A percentile compares a stretch with the other conserved stretches of the same genome.
These are phyloP conservation scores for Inonotus hispidus DNA, from an alignment of 1,284 basidiomycete genomes.

Conservation along the genomic window DNA sequence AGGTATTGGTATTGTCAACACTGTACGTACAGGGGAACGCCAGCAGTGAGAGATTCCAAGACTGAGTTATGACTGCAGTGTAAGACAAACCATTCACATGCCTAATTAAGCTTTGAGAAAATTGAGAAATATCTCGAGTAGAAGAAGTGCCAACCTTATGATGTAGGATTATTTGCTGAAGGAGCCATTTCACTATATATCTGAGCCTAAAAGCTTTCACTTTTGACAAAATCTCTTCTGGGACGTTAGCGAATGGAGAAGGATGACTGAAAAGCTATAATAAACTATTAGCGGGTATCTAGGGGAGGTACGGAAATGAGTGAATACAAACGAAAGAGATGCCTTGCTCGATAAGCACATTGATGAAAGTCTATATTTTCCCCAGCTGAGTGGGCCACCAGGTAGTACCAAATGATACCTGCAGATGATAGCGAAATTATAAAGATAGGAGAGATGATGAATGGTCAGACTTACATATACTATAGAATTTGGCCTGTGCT, in stretches of 20 bases:
- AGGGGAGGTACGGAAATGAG: not conserved
- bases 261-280: slow-evolving; percentile 10
- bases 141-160: slow-evolving; percentile 9
- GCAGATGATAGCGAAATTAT: not conserved
- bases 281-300: not conserved
- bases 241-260: slow-evolving; percentile 8
- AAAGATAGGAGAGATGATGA: not conserved
- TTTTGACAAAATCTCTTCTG: slow-evolving; percentile 4
- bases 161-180: slow-evolving; percentile 18
- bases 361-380: slow-evolving; percentile 15
- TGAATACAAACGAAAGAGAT: slow-evolving; percentile 15
- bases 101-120: slow-evolving; percentile 10
- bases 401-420: slow-evolving; percentile 19
- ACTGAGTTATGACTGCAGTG: slow-evolving; percentile 21
- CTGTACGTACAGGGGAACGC: slow-evolving; percentile 19
- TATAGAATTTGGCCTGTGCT: slow-evolving; percentile 14
- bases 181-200: slow-evolving; percentile 13
- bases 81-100: slow-evolving; percentile 20
- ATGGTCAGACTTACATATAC: slow-evolving; percentile 10
- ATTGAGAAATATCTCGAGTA: not conserved
- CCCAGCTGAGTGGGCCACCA: slow-evolving; percentile 17
- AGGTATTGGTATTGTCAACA: no score
- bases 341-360: slow-evolving; percentile 12
- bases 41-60: slow-evolving; percentile 15
- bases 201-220: slow-evolving; percentile 12